Evolutionary conservation across 768 basidiomycete genomes (phyloP).

Genomic region (Tricholoma furcatifolium): DNA sequence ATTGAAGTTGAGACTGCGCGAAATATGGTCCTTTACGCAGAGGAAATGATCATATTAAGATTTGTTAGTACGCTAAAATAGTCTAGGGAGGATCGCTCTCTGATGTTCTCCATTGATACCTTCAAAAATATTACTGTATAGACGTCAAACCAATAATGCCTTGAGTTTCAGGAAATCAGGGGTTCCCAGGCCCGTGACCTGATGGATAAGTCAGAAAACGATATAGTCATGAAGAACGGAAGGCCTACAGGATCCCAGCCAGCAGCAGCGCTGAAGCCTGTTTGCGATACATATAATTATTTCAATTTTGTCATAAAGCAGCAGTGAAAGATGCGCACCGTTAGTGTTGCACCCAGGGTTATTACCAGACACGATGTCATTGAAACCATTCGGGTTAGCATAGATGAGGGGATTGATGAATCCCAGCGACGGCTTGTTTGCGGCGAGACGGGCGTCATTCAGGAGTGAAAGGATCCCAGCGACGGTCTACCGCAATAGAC

Average conservation of each 20-base stretch:
- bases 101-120: too few relatives aligned
- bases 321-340: slow-evolving; percentile 31
- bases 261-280: slow-evolving; percentile 37
- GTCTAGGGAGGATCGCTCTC: too few relatives aligned
- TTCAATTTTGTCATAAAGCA: neutral
- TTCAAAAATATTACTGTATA: too few relatives aligned
- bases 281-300: neutral
- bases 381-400: slow-evolving; percentile 42
- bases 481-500: slow-evolving; percentile 35
- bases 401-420: slow-evolving; percentile 57
- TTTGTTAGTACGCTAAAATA: too few relatives aligned
- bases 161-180: slow-evolving; percentile 55
- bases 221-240: neutral
- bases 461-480: slow-evolving; percentile 59
- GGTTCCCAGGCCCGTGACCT: slow-evolving; percentile 63
- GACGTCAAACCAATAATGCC: slow-evolving; percentile 19
- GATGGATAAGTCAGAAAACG: neutral
- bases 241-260: slow-evolving; percentile 54
- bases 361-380: slow-evolving; percentile 56
- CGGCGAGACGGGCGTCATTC: slow-evolving; percentile 55
- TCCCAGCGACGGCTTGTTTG: slow-evolving; percentile 46
- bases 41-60: too few relatives aligned
- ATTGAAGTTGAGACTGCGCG: too few relatives aligned
- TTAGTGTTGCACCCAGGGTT: slow-evolving; percentile 62
- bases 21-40: too few relatives aligned